Evolutionary conservation across 2,329 filamentous ascomycete genomes (phyloP).

Genomic region (Fusarium miscanthi): DNA sequence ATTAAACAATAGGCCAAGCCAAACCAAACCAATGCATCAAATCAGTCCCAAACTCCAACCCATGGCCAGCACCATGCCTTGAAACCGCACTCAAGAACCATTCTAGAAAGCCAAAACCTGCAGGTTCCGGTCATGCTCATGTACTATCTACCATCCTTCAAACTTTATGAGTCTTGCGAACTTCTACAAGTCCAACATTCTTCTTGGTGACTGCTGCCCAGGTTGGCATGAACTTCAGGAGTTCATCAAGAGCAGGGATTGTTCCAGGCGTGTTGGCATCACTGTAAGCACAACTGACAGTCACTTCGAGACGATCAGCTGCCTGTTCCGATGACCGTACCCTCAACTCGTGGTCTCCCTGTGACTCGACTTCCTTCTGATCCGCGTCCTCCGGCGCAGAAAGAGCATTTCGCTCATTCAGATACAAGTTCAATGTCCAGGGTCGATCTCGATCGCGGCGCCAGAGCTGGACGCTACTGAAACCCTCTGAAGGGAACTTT

Average conservation of each 20-base stretch:
- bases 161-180: conserved; percentile 68
- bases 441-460: conserved; percentile 80
- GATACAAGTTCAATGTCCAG: conserved; percentile 71
- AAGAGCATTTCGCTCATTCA: conserved; percentile 29
- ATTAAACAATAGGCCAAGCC: conserved; percentile 17
- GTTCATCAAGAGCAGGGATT: conserved; percentile 88
- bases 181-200: conserved; percentile 83
- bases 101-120: conserved; percentile 8
- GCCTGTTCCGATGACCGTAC: conserved; percentile 6
- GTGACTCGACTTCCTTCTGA: background rate
- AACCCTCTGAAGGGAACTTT: conserved; percentile 69
- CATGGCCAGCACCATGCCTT: conserved; percentile 22
- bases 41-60: conserved; percentile 21
- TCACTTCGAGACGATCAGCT: conserved; percentile 63
- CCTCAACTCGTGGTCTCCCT: conserved; percentile 29
- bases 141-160: background rate
- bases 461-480: conserved; percentile 81
- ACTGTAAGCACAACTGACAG: conserved; percentile 84
- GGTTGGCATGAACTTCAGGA: conserved; percentile 76
- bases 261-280: conserved; percentile 78
- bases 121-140: background rate
- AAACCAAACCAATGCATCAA: conserved; percentile 11
- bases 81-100: conserved; percentile 4
- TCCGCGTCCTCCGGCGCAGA: background rate
- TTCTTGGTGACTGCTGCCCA: conserved; percentile 85